Conservation (phyloP, 345 rosid species). For the Triadica sebifera region DNA sequence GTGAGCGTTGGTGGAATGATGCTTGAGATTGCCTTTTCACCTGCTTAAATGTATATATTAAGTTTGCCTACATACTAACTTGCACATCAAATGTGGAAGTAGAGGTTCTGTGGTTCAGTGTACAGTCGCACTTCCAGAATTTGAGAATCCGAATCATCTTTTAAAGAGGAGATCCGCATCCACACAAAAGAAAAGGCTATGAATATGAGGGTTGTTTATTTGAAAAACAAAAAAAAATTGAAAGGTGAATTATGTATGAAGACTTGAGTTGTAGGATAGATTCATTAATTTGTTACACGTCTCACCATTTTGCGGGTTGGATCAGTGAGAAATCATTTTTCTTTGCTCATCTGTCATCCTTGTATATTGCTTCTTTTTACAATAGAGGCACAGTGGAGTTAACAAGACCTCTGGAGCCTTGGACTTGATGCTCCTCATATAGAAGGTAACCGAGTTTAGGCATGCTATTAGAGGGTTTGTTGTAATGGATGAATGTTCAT, state of each 20-base stretch:
- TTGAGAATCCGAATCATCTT: background rate
- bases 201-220: too few relatives aligned
- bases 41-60: slow-evolving; percentile 15
- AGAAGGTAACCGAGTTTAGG: background rate
- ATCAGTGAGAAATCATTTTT: background rate
- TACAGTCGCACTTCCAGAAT: slow-evolving; percentile 8
- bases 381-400: background rate
- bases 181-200: background rate
- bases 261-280: slow-evolving; percentile 3
- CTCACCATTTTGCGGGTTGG: background rate
- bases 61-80: slow-evolving; percentile 20
- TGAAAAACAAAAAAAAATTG: background rate
- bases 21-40: slow-evolving; percentile 4
- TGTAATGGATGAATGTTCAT: background rate
- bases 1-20: background rate
- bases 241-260: slow-evolving; percentile 1
- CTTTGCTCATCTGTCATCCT: background rate
- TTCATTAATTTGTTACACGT: slow-evolving; percentile 6
- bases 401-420: background rate
- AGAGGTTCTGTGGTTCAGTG: slow-evolving; percentile 10
- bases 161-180: slow-evolving; percentile 1
- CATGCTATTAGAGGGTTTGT: too few relatives aligned
- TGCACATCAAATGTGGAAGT: slow-evolving; percentile 6
- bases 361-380: background rate
- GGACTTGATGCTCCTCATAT: background rate